Evolutionary conservation across 257 asterid genomes (phyloP), one percentile per base, ranked within the genome.

Genomic region (Przewalskia tangutica): DNA sequence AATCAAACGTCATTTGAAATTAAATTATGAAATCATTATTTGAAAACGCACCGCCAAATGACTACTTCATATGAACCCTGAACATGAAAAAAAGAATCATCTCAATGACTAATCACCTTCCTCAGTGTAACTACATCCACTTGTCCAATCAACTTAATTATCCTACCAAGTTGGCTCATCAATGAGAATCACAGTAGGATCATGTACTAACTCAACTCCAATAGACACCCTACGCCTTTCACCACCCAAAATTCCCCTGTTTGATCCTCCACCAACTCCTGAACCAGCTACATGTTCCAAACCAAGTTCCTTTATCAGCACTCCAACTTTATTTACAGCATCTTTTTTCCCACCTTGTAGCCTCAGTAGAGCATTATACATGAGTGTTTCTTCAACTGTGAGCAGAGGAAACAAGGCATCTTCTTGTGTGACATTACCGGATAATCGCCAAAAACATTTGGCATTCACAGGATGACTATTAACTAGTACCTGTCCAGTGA

Each of bases 101-200:
- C n/a, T n/a, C n/a, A n/a, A n/a, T n/a, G n/a, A n/a, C n/a, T n/a
- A n/a, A n/a, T n/a, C n/a, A n/a, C n/a, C n/a, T n/a, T n/a, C n/a
- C n/a, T n/a, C n/a, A n/a, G n/a, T n/a, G n/a, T n/a, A n/a, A n/a
- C n/a, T n/a, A n/a, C n/a, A n/a, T n/a, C n/a, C n/a, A n/a, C n/a
- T n/a, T n/a, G n/a, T n/a, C n/a, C n/a, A n/a, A n/a, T n/a, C n/a
- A n/a, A n/a, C n/a, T n/a, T n/a, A n/a, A n/a, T n/a, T n/a, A n/a
- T n/a, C n/a, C n/a, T n/a, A n/a, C n/a, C n/a, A 93, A 23, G 98
- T 94, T 0, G 97, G 97, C 79, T 94, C 98, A 60, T 94, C 98
- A 13, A 94, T 77, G 83, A 93, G 88, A 50, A 94, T 75, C 3
- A 93, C 90, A 4, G 87, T 81, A 1, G 98, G 98, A 71, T 93